Evolutionary conservation across 2,329 filamentous ascomycete genomes (phyloP).

Genomic region (Fusarium palustre): DNA sequence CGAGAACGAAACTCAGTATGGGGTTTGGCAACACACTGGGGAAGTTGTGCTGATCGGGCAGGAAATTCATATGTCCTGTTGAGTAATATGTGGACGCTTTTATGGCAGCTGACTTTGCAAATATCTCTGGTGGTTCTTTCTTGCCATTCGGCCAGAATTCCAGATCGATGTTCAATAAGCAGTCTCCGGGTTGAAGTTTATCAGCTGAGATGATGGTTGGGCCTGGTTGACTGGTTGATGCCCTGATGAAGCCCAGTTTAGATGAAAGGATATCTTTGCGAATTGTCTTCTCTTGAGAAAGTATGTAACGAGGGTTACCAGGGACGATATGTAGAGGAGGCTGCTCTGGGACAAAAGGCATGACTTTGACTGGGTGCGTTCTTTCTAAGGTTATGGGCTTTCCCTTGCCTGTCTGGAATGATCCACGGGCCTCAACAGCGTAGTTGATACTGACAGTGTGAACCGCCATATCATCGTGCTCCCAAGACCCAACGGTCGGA

Average conservation of each 20-base stretch:
- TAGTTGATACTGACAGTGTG: conserved; percentile 29
- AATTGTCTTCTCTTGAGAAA: conserved; percentile 31
- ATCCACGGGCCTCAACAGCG: conserved; percentile 12
- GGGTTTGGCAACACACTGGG: conserved; percentile 19
- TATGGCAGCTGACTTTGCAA: conserved; percentile 22
- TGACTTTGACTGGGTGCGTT: conserved; percentile 23
- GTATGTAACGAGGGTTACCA: conserved; percentile 17
- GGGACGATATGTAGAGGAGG: conserved; percentile 24
- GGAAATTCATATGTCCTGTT: conserved; percentile 19
- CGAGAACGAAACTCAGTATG: conserved; percentile 26
- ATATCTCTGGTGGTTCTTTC: conserved; percentile 25
- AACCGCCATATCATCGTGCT: conserved; percentile 36
- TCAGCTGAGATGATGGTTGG: conserved; percentile 33
- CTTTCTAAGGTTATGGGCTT: conserved; percentile 1
- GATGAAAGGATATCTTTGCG: conserved; percentile 32
- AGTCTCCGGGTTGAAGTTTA: conserved; percentile 19
- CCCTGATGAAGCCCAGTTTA: conserved; percentile 27
- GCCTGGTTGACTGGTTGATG: conserved; percentile 17
- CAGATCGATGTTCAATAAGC: conserved; percentile 18
- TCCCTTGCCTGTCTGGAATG: neutral
- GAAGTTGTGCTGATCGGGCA: conserved; percentile 33
- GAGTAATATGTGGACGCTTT: conserved; percentile 36
- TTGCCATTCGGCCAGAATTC: conserved; percentile 36
- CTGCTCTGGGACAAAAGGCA: conserved; percentile 36
- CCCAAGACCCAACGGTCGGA: conserved; percentile 37